Evolutionary conservation across 208 protist species (phyloP).

Genomic region (Blastocrithidia nonstop): DNA sequence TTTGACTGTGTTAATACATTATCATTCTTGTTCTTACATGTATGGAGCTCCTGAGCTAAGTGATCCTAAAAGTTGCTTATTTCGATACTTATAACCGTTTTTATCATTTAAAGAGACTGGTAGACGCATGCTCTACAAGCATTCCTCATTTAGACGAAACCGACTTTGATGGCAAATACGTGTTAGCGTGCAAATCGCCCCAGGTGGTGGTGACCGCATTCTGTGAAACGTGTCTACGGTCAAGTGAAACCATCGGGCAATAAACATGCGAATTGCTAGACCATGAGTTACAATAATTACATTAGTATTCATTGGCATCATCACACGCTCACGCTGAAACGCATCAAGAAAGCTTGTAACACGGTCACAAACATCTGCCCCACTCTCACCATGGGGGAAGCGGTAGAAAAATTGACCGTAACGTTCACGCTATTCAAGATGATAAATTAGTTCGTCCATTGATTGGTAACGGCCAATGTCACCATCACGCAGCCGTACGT

Average conservation of each 20-base stretch:
- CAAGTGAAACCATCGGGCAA: conserved; percentile 84
- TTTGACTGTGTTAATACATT: too few relatives aligned
- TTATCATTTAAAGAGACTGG: conserved; percentile 69
- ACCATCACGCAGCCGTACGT: conserved; percentile 84
- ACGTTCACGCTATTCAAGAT: conserved; percentile 48
- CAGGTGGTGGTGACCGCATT: conserved; percentile 64
- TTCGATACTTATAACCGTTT: conserved; percentile 83
- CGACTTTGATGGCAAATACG: conserved; percentile 63
- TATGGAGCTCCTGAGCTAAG: conserved; percentile 80
- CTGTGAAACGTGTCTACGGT: conserved; percentile 83
- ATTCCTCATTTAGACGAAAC: conserved; percentile 53
- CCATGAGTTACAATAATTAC: conserved; percentile 85
- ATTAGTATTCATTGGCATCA: conserved; percentile 73
- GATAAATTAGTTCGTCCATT: conserved; percentile 31
- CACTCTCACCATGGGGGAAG: conserved; percentile 84
- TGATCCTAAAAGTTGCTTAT: conserved; percentile 74
- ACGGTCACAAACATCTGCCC: conserved; percentile 86
- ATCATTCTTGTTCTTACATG: conserved; percentile 28
- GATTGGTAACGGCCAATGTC: conserved; percentile 86
- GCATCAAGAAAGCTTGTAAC: conserved; percentile 82
- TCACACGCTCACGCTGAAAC: conserved; percentile 63
- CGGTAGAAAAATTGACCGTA: conserved; percentile 90
- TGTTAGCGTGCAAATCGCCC: conserved; percentile 47
- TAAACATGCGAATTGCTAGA: conserved; percentile 76
- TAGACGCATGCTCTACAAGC: conserved; percentile 51